Evolutionary conservation across 1,139 yeast species (phyloP), one percentile per base, ranked within the genome.

Genomic region (Geotrichum australiense): DNA sequence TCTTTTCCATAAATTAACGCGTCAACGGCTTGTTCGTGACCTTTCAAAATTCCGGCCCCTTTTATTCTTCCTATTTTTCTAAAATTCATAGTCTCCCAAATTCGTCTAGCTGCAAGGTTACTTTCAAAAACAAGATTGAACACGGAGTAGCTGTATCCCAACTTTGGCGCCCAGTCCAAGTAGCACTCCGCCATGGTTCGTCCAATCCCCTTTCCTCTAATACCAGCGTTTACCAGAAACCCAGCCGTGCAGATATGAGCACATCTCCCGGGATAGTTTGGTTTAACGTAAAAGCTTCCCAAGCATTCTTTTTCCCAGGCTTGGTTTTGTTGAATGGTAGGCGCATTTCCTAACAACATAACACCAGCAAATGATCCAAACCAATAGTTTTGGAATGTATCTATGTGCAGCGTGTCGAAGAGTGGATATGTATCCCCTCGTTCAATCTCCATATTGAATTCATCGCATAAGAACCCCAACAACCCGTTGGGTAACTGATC

Each of bases 201-300:
- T 3, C 98, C 98, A 33, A 91, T 83, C 3, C 97, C 96, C 57
- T 81, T 82, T n/a, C 93, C 91, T 52, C 98, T 66, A 50, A 84
- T 84, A 48, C 94, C 94, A 1, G 94, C 93, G 61, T 87, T 86
- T 2, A 91, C 97, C 41, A 91, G 65, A 52, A 91, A 84, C 24
- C 81, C 82, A 2, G 86, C 94, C 0, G 94, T 85, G 54, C 95
- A 87, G n/a, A 91, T 80, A 60, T 89, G 97, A 0, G 94, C 77
- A 37, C 94, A 81, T 37, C 97, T 68, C 1, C 97, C 97, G 0
- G 96, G 95, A 56, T 81, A 91, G 55, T 86, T 84, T 4, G 96
- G 94, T 52, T 83, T 83, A 47, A 89, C 71, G 57, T 73, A 78
- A 57, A 87, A 87, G 2, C 86, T 73, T 0, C 96, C 97, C 46